phyloP scores from a whole-genome alignment of 805 yeast genomes.

The Yamadazyma sp. region DNA sequence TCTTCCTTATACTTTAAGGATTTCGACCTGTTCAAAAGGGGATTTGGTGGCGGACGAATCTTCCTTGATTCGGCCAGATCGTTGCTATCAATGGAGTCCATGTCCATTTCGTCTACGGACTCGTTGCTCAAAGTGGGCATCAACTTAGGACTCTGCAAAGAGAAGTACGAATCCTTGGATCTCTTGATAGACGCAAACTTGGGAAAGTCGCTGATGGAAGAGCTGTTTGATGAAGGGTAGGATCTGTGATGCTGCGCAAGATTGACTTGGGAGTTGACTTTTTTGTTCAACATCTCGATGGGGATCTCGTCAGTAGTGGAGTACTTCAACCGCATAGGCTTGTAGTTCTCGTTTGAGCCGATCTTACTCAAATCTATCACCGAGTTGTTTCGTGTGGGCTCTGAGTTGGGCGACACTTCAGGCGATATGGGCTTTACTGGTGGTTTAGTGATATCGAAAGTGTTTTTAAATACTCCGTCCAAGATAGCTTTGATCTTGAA shows the following conservation, averaged over 20 bases:
- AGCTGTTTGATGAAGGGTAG: slow-evolving; percentile 18
- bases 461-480: slow-evolving; percentile 35
- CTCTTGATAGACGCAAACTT: slow-evolving; percentile 17
- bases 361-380: slow-evolving; percentile 38
- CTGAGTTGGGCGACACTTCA: slow-evolving; percentile 42
- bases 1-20: slow-evolving; percentile 20
- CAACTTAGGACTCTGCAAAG: slow-evolving; percentile 15
- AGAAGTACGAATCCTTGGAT: slow-evolving; percentile 29
- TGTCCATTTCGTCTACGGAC: slow-evolving; percentile 10
- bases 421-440: slow-evolving; percentile 40
- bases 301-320: slow-evolving; percentile 40
- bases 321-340: slow-evolving; percentile 40
- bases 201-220: slow-evolving; percentile 19
- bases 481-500: slow-evolving; percentile 38
- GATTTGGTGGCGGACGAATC: slow-evolving; percentile 6
- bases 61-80: slow-evolving; percentile 3
- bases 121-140: slow-evolving; percentile 5
- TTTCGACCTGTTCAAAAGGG: slow-evolving; percentile 23
- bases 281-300: slow-evolving; percentile 35
- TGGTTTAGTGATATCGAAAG: slow-evolving; percentile 29
- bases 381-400: slow-evolving; percentile 42
- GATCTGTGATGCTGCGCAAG: slow-evolving; percentile 20
- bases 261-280: slow-evolving; percentile 41
- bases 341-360: slow-evolving; percentile 35
- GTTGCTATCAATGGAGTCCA: slow-evolving; percentile 12